Conservation (phyloP, 441 rosid genomes). For the Sinapis alba region DNA sequence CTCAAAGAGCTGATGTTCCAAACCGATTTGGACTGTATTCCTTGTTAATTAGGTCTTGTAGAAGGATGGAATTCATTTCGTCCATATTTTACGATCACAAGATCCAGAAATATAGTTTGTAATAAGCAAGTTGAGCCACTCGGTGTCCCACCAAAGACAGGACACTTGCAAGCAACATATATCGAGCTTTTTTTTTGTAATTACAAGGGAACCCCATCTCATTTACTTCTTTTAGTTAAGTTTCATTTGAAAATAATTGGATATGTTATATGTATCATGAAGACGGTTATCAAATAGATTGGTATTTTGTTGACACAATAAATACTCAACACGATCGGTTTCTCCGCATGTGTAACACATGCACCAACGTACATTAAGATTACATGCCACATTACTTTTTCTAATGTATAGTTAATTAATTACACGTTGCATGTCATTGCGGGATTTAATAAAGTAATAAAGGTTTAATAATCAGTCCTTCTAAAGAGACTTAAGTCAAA, state of each 20-base stretch:
- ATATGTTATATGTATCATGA: not conserved
- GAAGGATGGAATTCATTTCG: no score
- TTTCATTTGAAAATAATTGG: constrained; percentile 1
- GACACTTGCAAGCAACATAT: constrained; percentile 5
- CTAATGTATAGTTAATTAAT: no score
- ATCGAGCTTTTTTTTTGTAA: not conserved
- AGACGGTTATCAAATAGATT: not conserved
- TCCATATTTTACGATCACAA: constrained; percentile 10
- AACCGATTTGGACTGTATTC: no score
- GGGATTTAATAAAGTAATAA: not conserved
- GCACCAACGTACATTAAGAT: not conserved
- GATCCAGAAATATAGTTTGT: constrained; percentile 6
- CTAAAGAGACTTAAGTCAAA: not conserved
- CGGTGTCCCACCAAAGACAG: constrained; percentile 11
- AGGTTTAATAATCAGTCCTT: not conserved
- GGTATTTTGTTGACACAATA: not conserved
- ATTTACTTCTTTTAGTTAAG: constrained; percentile 15
- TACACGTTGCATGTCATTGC: not conserved
- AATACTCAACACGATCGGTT: constrained; percentile 11
- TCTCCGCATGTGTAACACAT: constrained; percentile 16
- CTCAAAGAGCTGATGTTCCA: no score
- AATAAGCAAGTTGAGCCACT: constrained; percentile 22
- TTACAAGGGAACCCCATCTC: not conserved
- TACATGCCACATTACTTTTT: no score
- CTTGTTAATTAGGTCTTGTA: no score